These are phyloP conservation scores for Umbelopsis isabellina DNA, from an alignment of 192 early-diverging fungal genomes.

Conservation along the genomic window DNA sequence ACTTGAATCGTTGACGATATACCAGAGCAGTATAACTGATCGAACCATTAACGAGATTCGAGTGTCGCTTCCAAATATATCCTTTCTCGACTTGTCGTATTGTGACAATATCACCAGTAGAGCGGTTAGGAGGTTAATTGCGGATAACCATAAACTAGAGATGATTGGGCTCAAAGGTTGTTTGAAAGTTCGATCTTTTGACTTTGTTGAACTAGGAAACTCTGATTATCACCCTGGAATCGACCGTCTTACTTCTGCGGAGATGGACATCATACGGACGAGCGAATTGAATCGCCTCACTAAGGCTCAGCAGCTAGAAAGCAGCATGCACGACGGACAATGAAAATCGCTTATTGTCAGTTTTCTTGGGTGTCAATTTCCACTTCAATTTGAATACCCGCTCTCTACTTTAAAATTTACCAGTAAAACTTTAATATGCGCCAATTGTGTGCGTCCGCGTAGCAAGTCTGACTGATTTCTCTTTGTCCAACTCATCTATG, in stretches of 20 bases:
- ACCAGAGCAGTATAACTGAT: slow-evolving; percentile 7
- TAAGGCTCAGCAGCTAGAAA: neutral
- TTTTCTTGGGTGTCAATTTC: no score
- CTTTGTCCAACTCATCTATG: slow-evolving; percentile 48
- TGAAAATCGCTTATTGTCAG: neutral
- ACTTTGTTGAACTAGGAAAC: neutral
- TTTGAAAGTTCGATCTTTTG: neutral
- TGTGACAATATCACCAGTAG: neutral
- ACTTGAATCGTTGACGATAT: slow-evolving; percentile 8
- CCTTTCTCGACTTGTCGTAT: slow-evolving; percentile 5
- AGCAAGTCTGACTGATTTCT: neutral
- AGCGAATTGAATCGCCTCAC: neutral
- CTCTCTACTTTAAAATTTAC: neutral
- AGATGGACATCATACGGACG: neutral
- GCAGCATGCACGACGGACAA: neutral
- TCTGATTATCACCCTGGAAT: neutral
- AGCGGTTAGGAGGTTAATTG: neutral
- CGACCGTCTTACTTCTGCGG: neutral
- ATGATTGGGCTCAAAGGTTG: slow-evolving; percentile 15
- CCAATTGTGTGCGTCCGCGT: slow-evolving; percentile 16
- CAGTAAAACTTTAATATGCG: neutral
- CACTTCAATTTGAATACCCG: no score
- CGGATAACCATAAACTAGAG: neutral
- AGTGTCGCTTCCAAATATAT: neutral
- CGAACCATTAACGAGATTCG: slow-evolving; percentile 8